Conservation (phyloP, 2,329 filamentous ascomycete genomes). For the Fusarium keratoplasticum region DNA sequence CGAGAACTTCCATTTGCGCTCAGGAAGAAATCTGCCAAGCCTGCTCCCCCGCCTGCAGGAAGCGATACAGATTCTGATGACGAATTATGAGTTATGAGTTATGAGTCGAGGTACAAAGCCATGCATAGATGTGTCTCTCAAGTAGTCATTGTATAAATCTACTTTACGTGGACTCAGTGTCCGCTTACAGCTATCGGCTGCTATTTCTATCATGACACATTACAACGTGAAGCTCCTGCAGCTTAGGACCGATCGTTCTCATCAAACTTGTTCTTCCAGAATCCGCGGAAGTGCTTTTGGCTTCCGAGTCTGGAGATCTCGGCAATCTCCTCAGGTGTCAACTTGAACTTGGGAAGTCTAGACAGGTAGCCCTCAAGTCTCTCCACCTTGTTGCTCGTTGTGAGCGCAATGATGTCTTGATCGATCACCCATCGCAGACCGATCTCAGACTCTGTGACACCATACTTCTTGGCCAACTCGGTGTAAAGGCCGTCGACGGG, state of each 20-base stretch:
- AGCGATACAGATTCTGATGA: conserved; percentile 69
- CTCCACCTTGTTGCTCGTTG: conserved; percentile 69
- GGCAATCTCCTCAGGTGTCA: conserved; percentile 69
- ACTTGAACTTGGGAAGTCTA: conserved; percentile 65
- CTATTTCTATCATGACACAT: background rate
- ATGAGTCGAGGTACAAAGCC: conserved; percentile 1
- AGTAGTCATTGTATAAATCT: conserved; percentile 1
- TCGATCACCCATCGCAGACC: conserved; percentile 71
- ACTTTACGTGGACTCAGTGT: background rate
- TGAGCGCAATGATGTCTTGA: conserved; percentile 68
- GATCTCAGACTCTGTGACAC: conserved; percentile 65
- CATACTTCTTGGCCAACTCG: conserved; percentile 67
- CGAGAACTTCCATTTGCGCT: conserved; percentile 59
- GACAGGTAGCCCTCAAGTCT: conserved; percentile 66
- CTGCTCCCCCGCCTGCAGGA: conserved; percentile 44
- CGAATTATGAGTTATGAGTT: conserved; percentile 57
- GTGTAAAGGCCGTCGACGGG: conserved; percentile 65
- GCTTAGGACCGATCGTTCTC: conserved; percentile 58
- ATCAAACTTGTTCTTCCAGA: conserved; percentile 66
- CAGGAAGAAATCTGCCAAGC: conserved; percentile 46
- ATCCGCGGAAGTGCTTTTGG: conserved; percentile 71
- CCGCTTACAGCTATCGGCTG: background rate
- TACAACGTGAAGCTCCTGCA: background rate
- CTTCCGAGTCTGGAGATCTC: conserved; percentile 66
- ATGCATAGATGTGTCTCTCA: background rate